Conservation (phyloP, 192 early-diverging fungal genomes). For the Linnemannia hyalina region DNA sequence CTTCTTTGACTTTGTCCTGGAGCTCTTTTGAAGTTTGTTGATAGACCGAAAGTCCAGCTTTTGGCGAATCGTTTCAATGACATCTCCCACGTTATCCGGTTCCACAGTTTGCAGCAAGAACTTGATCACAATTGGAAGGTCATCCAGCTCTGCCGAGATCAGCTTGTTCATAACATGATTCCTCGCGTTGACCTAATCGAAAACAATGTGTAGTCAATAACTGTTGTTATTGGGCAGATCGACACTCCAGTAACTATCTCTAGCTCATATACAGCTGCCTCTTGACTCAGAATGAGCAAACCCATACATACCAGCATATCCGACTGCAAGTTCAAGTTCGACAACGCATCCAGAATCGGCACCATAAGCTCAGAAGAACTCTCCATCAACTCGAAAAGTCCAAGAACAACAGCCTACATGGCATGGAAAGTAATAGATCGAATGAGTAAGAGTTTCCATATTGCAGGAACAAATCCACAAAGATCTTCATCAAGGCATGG, state of each 20-base stretch:
- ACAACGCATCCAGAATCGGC: constrained; percentile 78
- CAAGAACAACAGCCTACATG: constrained; percentile 63
- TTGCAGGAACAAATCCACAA: too few species aligned
- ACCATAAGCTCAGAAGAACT: constrained; percentile 71
- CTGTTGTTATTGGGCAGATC: background rate
- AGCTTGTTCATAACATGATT: constrained; percentile 69
- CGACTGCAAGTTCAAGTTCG: constrained; percentile 70
- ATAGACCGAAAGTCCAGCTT: constrained; percentile 77
- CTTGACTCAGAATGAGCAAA: background rate
- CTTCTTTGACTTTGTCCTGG: constrained; percentile 11
- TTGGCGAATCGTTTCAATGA: constrained; percentile 65
- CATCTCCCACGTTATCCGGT: constrained; percentile 58
- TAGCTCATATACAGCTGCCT: background rate
- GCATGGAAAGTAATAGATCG: background rate
- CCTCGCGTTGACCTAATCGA: constrained; percentile 61
- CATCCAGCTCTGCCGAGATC: constrained; percentile 75
- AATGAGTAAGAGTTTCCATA: background rate
- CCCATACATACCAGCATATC: constrained; percentile 56
- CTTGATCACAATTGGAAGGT: constrained; percentile 78
- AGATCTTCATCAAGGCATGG: background rate
- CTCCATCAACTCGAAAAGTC: constrained; percentile 72
- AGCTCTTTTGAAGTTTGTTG: constrained; percentile 56
- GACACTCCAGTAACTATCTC: background rate
- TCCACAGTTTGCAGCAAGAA: constrained; percentile 78
- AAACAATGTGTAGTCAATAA: constrained; percentile 12